Percentiles rank a stretch among this genome's conserved stretches.
phyloP scores from a whole-genome alignment of 208 protist genomes.

The Wallacemonas sp. region DNA sequence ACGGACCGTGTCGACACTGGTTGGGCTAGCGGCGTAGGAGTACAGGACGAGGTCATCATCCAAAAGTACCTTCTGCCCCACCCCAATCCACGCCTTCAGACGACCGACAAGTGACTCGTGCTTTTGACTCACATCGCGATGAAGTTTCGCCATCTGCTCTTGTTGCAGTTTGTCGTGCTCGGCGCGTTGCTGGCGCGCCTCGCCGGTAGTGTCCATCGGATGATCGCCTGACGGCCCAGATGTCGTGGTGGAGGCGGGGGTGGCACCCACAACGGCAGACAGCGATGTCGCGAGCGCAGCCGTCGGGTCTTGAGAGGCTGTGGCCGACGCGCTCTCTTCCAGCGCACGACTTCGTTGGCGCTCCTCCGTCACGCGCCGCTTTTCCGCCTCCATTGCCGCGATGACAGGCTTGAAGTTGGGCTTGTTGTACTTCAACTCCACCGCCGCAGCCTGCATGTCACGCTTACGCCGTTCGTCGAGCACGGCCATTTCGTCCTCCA shows the following conservation, averaged over 20 bases:
- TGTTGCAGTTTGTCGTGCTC: slow-evolving; percentile 13
- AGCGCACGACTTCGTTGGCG: neutral
- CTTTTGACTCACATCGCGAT: slow-evolving; percentile 15
- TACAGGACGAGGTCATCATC: slow-evolving; percentile 51
- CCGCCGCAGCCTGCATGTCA: slow-evolving; percentile 40
- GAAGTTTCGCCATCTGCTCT: slow-evolving; percentile 21
- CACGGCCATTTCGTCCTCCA: slow-evolving; percentile 45
- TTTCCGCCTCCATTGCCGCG: slow-evolving; percentile 45
- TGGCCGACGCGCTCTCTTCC: neutral
- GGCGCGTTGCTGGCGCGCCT: slow-evolving; percentile 12
- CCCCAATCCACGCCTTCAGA: slow-evolving; percentile 2
- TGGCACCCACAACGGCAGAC: neutral
- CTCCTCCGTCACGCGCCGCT: slow-evolving; percentile 20
- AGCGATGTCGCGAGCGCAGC: neutral
- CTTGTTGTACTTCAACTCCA: slow-evolving; percentile 35
- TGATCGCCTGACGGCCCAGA: slow-evolving; percentile 9
- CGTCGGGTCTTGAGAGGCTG: neutral
- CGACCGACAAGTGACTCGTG: neutral
- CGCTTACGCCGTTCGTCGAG: slow-evolving; percentile 27
- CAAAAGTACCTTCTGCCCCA: slow-evolving; percentile 15
- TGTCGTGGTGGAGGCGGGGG: neutral
- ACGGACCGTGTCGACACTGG: slow-evolving; percentile 60
- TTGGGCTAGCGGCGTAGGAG: slow-evolving; percentile 81
- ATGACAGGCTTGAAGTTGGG: slow-evolving; percentile 67
- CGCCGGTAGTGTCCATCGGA: slow-evolving; percentile 83